Evolutionary conservation across 495 filamentous ascomycete species (phyloP), one percentile per base, ranked within the genome.

Genomic region (Evernia prunastri): DNA sequence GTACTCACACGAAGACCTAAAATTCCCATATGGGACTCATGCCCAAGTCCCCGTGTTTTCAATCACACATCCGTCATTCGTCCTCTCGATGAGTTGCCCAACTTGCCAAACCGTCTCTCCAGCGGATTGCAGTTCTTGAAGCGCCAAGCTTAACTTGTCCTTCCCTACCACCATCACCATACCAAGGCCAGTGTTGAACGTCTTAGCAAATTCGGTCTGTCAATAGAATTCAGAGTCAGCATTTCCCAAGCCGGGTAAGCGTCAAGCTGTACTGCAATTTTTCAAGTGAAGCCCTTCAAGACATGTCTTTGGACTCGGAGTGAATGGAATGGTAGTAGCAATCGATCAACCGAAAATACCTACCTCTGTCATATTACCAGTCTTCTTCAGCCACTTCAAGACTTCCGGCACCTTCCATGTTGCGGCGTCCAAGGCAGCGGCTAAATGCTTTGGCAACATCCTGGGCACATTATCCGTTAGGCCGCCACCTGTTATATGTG

Each of bases 401-500:
- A 96, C 87, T 0, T 82, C 72, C 10, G 90, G 90, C 43, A 88
- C 79, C 20, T 78, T 53, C 91, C 92, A 97, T 1, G 79, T 70
- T 25, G 74, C 71, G 20, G 89, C 87, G 67, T 96, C 87, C 58
- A 98, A 81, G 69, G 88, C 82, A 13, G 89, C 92, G 6, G 88
- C 81, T 7, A 97, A 83, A 35, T 84, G 78, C 2, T 75, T 62
- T 1, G 94, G 94, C 5, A 98, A 82, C 89, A 96, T 96, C 37
- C 94, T 83, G 31, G 94, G 94, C 8, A 98, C 84, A 77, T 97
- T 97, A 71, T 98, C 94, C 12, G 86, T 78, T 20, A 97, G 80
- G 9, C 94, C 94, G 61, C 94, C 94, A 36, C 94, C 94, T 4
- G 94, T 98, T 77, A 98, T 96, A 73, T 98, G 94, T 10, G 93